phyloP scores from a whole-genome alignment of 495 filamentous ascomycete genomes.

The Talaromyces wortmannii region DNA sequence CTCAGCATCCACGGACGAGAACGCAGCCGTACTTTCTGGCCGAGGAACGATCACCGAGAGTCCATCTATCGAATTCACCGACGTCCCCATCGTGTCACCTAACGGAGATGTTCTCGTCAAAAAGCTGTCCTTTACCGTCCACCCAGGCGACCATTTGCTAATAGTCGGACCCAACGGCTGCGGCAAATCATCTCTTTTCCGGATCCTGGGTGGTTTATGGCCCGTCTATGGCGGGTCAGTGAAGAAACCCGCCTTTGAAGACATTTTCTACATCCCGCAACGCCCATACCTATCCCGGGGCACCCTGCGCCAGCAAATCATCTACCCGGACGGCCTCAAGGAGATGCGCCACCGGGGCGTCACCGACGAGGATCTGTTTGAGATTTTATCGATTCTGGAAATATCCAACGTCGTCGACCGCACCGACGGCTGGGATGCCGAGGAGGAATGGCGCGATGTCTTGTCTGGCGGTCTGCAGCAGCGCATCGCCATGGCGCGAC shows the following conservation, averaged over 20 bases:
- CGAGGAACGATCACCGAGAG: slow-evolving; percentile 74
- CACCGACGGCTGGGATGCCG: slow-evolving; percentile 83
- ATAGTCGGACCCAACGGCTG: slow-evolving; percentile 97
- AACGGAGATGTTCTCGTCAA: slow-evolving; percentile 89
- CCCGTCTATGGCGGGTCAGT: slow-evolving; percentile 96
- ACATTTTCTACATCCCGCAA: slow-evolving; percentile 98
- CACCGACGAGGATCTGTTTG: slow-evolving; percentile 72
- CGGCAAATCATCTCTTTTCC: slow-evolving; percentile 91
- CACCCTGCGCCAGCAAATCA: slow-evolving; percentile 88
- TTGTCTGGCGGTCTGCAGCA: slow-evolving; percentile 89
- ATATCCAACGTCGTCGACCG: slow-evolving; percentile 80
- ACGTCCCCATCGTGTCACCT: slow-evolving; percentile 95
- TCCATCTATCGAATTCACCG: slow-evolving; percentile 74
- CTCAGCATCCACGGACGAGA: slow-evolving; percentile 68
- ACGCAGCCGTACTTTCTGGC: slow-evolving; percentile 70
- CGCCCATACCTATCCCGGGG: slow-evolving; percentile 88
- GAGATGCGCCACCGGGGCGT: slow-evolving; percentile 81
- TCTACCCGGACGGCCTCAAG: slow-evolving; percentile 84
- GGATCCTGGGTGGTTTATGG: slow-evolving; percentile 94
- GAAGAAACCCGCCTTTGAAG: slow-evolving; percentile 75
- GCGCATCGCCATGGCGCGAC: slow-evolving; percentile 92
- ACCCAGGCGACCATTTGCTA: slow-evolving; percentile 80
- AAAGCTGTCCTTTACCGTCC: slow-evolving; percentile 78
- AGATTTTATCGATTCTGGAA: slow-evolving; percentile 70
- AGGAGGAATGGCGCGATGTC: slow-evolving; percentile 93